Evolutionary conservation across 805 yeast genomes (phyloP).

Genomic region (Priceomyces carsonii): DNA sequence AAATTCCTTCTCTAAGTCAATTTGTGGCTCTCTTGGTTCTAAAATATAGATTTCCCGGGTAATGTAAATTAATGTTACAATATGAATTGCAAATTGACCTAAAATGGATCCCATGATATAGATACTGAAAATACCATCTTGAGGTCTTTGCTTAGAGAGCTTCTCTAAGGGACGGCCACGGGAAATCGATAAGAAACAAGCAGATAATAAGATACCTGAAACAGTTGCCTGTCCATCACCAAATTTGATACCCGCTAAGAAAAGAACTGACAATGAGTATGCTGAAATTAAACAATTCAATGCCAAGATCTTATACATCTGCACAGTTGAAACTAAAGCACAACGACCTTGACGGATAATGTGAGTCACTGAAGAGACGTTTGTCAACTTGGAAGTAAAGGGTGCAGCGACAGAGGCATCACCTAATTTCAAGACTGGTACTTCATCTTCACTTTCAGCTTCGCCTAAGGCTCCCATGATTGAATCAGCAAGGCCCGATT

Average conservation of each 20-base stretch:
- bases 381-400: conserved; percentile 90
- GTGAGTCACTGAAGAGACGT: conserved; percentile 89
- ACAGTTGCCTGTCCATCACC: conserved; percentile 98
- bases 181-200: conserved; percentile 93
- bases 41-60: conserved; percentile 78
- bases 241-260: conserved; percentile 95
- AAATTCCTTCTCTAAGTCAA: conserved; percentile 87
- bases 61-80: conserved; percentile 76
- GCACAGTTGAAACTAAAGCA: conserved; percentile 95
- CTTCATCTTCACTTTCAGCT: conserved; percentile 73
- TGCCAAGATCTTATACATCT: conserved; percentile 97
- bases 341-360: conserved; percentile 98
- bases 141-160: conserved; percentile 92
- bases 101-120: conserved; percentile 98
- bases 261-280: conserved; percentile 89
- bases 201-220: conserved; percentile 88
- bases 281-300: conserved; percentile 96
- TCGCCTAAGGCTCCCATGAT: conserved; percentile 56
- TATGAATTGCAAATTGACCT: conserved; percentile 95
- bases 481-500: conserved; percentile 55
- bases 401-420: conserved; percentile 99
- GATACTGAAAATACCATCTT: conserved; percentile 91
- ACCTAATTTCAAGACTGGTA: conserved; percentile 91
- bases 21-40: conserved; percentile 90
- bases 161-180: conserved; percentile 90